Evolutionary conservation across 2,329 filamentous ascomycete genomes (phyloP), one percentile per base, ranked within the genome.

Genomic region (Botrytis tulipae): DNA sequence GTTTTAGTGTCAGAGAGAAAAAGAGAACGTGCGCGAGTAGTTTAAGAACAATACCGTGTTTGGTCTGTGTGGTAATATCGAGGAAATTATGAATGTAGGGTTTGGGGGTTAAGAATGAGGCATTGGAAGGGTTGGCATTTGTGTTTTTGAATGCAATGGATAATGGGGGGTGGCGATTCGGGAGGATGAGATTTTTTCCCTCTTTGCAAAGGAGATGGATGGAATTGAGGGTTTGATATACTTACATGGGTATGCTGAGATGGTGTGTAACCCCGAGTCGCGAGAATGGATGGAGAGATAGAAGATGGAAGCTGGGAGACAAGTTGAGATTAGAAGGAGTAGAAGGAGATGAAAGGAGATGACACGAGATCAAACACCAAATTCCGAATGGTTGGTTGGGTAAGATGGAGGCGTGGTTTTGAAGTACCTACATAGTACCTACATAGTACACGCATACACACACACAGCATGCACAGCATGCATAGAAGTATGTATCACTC

Each of bases 11-110:
- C 29, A 37, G 59, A 4, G 35, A 5, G 46, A 16, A 16, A 25
- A 18, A 35, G 29, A 35, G 63, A 51, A 35, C 25, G 65, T 67
- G 65, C 65, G 44, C 29, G 14, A 22, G 48, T 14, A 40, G 37
- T 32, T 46, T 32, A 44, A 65, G n/a, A 67, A 18, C 25, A n/a
- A 51, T 40, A 51, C 65, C 32, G 32, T 54, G 65, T 67, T 22
- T 44, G 48, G 32, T 54, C 65, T 40, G 65, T 40, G 44, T 54
- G 65, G 65, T 40, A 67, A 54, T 67, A 51, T 67, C 37, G 46
- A 54, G 65, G 65, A 54, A 67, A 67, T 67, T 51, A 67, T 67
- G 37, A 5, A 25, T 67, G 65, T 67, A 67, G 63, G 63, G 63
- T 67, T 48, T 37, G 63, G 44, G 63, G 46, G 32, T 40, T 29